These are phyloP conservation scores for Acacia crassicarpa DNA, from an alignment of 306 rosid genomes.

Conservation along the genomic window DNA sequence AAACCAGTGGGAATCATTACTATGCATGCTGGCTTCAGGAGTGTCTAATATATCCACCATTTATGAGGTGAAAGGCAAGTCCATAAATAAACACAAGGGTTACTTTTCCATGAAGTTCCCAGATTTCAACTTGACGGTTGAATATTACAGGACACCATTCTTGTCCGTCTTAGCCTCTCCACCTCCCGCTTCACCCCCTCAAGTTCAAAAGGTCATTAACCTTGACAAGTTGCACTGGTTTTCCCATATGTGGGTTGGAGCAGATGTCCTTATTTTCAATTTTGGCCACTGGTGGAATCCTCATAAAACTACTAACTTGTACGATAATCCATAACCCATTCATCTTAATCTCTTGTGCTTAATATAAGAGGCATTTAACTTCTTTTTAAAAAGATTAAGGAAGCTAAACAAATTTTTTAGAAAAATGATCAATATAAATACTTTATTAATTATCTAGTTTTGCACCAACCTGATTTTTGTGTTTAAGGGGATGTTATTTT, in stretches of 20 bases:
- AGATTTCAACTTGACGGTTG: slow-evolving; percentile 74
- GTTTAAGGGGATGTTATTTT: no score
- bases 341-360: no score
- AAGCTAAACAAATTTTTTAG: no score
- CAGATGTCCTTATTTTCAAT: no score
- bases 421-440: no score
- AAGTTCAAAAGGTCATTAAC: slow-evolving; percentile 25
- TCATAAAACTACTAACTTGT: no score
- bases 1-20: slow-evolving; percentile 90
- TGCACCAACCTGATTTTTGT: background rate
- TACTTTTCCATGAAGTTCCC: slow-evolving; percentile 61
- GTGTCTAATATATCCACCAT: slow-evolving; percentile 64
- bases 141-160: slow-evolving; percentile 82
- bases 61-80: slow-evolving; percentile 70
- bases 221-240: no score
- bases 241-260: no score
- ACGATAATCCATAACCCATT: no score
- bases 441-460: background rate
- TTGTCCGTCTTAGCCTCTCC: slow-evolving; percentile 60
- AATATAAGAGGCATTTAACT: no score
- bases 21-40: slow-evolving; percentile 70
- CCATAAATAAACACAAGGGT: slow-evolving; percentile 85
- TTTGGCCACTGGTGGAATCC: no score
- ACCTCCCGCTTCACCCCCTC: slow-evolving; percentile 45
- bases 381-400: no score